Percentiles rank a stretch among this genome's conserved stretches.
Conservation (phyloP, 805 yeast genomes). For the Ogataea methanolica region DNA sequence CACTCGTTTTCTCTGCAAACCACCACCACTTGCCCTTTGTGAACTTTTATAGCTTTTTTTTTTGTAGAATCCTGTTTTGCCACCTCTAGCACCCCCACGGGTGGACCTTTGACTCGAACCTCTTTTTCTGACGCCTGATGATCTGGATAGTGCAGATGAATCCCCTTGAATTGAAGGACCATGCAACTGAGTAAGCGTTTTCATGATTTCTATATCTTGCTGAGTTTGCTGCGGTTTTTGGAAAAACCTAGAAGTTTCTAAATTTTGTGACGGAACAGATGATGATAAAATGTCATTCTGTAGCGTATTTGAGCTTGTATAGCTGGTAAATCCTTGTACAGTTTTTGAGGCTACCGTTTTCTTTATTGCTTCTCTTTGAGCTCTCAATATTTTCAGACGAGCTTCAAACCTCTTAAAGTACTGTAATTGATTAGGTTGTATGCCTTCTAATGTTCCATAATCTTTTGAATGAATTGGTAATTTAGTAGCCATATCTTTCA, state of each 20-base stretch:
- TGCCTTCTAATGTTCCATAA: slow-evolving; percentile 36
- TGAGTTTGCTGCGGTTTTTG: not conserved
- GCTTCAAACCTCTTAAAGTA: slow-evolving; percentile 23
- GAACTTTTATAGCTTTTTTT: not conserved
- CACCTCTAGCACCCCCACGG: slow-evolving; percentile 12
- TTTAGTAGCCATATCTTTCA: slow-evolving; percentile 50
- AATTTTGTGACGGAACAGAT: slow-evolving; percentile 10
- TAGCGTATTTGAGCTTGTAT: not conserved
- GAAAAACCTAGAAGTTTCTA: slow-evolving; percentile 10
- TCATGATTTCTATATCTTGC: slow-evolving; percentile 9
- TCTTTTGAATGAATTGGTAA: slow-evolving; percentile 49
- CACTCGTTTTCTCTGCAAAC: slow-evolving; percentile 1
- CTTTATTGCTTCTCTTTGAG: slow-evolving; percentile 8
- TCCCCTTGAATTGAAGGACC: slow-evolving; percentile 3
- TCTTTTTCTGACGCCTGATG: not conserved
- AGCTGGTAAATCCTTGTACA: not conserved
- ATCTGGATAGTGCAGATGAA: not conserved
- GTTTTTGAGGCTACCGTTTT: not conserved
- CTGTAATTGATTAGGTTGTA: slow-evolving; percentile 27
- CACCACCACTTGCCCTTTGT: not conserved
- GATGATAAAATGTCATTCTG: slow-evolving; percentile 16
- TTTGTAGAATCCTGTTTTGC: slow-evolving; percentile 3
- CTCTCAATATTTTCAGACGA: slow-evolving; percentile 20
- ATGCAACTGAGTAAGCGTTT: slow-evolving; percentile 14
- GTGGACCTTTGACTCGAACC: slow-evolving; percentile 1